Base-by-base conservation (phyloP, 495 filamentous ascomycete species). In the Niebla homalea region DNA sequence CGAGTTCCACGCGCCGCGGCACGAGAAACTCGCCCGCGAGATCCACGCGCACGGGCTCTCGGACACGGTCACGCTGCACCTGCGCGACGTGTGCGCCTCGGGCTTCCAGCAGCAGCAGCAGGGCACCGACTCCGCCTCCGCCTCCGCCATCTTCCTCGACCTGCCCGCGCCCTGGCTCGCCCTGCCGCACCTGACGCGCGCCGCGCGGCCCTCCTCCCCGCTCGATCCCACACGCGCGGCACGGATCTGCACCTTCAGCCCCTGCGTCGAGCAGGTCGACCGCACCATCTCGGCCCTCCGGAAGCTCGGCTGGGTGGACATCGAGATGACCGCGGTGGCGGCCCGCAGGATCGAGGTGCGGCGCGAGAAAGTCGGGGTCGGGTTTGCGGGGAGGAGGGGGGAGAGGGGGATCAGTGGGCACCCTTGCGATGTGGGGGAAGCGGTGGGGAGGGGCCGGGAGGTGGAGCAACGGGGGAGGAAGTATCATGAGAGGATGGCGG, bases 181-280 rank as follows among this genome's bases (percentile, higher is more conserved):
- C 6, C 71, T 98, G 38, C 84, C 79, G 47, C 87, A 94, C 52
- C 74, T 98, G 18, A 80, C 83, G 2, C 81, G 90, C 23, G 67
- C 68, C 23, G 67, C 67, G 43, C 20, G 46, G 1, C 14, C 37
- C 6, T 36, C 51, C 12, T 86, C 85, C 0, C 80, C 87, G 0
- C 73, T 98, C 4, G 79, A 88, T 53, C 79, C 84, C 0, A 69
- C 69, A 5, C 67, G 73, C 23, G 67, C 85, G 2, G 76, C 78
- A 18, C 74, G 87, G 52, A 69, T 98, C 52, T 98, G 92, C 66
- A 90, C 89, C 2, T 98, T 98, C 69, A 89, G 83, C 7, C 92
- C 92, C 0, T 98, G 92, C 63, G 89, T 98, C 58, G 92, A 98
- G 66, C 92, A 98, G 64, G 89, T 89, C 8, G 83, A 83, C 26